Evolutionary conservation across 371 early-diverging fungal species (phyloP).

Genomic region (Cokeromyces recurvatus): DNA sequence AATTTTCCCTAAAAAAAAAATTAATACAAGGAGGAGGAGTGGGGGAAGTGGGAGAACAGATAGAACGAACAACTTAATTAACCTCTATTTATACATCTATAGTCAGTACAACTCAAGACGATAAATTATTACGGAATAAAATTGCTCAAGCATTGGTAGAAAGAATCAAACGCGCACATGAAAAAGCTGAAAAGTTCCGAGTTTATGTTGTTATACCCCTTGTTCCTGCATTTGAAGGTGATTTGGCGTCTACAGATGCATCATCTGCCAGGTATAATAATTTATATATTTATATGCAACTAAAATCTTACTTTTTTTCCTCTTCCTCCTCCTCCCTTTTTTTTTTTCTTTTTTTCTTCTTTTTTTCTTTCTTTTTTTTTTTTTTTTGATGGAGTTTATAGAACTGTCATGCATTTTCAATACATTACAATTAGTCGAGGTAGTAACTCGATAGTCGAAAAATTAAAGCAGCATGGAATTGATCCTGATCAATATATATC

Average conservation of each 20-base stretch:
- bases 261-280: constrained; percentile 57
- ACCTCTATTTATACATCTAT: no score
- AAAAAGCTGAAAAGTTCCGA: constrained; percentile 62
- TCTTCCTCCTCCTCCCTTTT: no score
- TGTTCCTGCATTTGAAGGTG: constrained; percentile 88
- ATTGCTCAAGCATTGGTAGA: constrained; percentile 67
- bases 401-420: constrained; percentile 79
- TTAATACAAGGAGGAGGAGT: no score
- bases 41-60: no score
- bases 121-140: constrained; percentile 40
- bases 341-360: no score
- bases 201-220: constrained; percentile 87
- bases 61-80: no score
- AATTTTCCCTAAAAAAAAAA: no score
- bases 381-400: neutral
- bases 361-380: neutral
- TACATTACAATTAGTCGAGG: constrained; percentile 81
- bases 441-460: constrained; percentile 62
- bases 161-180: constrained; percentile 74
- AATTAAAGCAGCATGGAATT: constrained; percentile 63
- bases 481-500: constrained; percentile 69
- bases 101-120: constrained; percentile 40
- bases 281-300: neutral
- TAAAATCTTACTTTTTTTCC: no score
- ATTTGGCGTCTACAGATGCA: constrained; percentile 69